Percentiles rank a stretch among this genome's conserved stretches.
Conservation (phyloP, 805 yeast species). For the Nakazawaea sp. region DNA sequence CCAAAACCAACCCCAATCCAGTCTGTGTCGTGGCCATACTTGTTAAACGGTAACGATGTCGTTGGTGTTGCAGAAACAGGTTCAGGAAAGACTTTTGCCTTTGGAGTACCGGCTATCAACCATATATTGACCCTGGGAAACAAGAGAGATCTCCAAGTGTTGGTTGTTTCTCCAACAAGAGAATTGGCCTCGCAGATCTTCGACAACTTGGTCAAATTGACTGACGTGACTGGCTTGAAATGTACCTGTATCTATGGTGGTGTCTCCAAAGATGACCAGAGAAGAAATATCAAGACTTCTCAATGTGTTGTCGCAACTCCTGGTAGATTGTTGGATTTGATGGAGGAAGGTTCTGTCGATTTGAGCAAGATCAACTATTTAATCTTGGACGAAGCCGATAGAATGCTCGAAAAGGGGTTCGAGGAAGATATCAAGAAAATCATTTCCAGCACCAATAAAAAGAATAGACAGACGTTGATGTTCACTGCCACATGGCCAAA, state of each 20-base stretch:
- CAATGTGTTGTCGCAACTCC: constrained; percentile 94
- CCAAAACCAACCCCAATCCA: constrained; percentile 95
- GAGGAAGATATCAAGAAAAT: constrained; percentile 92
- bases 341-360: constrained; percentile 80
- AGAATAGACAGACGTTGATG: constrained; percentile 85
- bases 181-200: constrained; percentile 92
- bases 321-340: constrained; percentile 89
- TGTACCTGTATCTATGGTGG: constrained; percentile 95
- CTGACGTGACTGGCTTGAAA: constrained; percentile 52
- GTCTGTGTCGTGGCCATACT: constrained; percentile 89
- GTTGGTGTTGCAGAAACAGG: constrained; percentile 99
- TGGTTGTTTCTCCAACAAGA: constrained; percentile 93
- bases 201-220: constrained; percentile 69
- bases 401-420: constrained; percentile 98
- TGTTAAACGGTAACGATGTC: constrained; percentile 73
- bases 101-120: constrained; percentile 94
- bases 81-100: constrained; percentile 95
- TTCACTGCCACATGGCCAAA: constrained; percentile 99
- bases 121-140: constrained; percentile 41
- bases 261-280: constrained; percentile 91
- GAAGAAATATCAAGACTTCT: constrained; percentile 55
- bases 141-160: constrained; percentile 55
- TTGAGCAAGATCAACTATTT: constrained; percentile 64
- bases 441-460: constrained; percentile 29
- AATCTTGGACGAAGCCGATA: constrained; percentile 95